Evolutionary conservation across 495 filamentous ascomycete genomes (phyloP).

Genomic region (Penicillium paradoxum): DNA sequence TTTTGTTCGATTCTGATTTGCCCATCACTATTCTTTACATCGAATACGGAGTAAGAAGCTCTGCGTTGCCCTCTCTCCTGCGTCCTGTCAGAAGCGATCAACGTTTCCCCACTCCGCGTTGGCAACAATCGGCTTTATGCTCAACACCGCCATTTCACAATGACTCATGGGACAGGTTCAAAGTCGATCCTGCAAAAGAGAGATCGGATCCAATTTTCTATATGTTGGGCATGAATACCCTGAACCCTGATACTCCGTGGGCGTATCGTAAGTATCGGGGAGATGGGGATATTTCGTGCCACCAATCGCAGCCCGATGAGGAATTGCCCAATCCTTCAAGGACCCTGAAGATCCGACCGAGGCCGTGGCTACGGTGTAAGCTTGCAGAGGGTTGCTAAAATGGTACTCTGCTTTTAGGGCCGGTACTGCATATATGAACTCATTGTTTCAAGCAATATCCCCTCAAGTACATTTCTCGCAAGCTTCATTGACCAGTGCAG

Average conservation of each 20-base stretch:
- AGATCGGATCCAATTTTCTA: not conserved
- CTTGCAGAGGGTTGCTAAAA: not conserved
- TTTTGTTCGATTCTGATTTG: not conserved
- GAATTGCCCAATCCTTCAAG: slow-evolving; percentile 3
- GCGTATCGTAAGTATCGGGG: not conserved
- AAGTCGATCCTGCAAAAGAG: not conserved
- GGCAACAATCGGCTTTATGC: not conserved
- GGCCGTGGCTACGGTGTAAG: too few species aligned
- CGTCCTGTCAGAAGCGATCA: slow-evolving; percentile 3
- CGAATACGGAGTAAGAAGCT: not conserved
- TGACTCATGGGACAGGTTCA: not conserved
- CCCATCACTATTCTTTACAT: not conserved
- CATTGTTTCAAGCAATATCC: not conserved
- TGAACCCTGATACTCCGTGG: not conserved
- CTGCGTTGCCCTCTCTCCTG: not conserved
- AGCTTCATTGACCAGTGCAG: not conserved
- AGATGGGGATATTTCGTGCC: not conserved
- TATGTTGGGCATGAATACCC: not conserved
- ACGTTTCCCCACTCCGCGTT: slow-evolving; percentile 1
- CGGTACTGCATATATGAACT: too few species aligned
- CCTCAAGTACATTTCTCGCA: not conserved
- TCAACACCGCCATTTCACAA: slow-evolving; percentile 5
- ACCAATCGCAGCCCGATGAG: slow-evolving; percentile 11
- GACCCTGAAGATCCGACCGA: not conserved
- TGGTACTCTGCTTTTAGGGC: not conserved